Evolutionary conservation across 805 yeast genomes (phyloP).

Genomic region (Candida corydali): DNA sequence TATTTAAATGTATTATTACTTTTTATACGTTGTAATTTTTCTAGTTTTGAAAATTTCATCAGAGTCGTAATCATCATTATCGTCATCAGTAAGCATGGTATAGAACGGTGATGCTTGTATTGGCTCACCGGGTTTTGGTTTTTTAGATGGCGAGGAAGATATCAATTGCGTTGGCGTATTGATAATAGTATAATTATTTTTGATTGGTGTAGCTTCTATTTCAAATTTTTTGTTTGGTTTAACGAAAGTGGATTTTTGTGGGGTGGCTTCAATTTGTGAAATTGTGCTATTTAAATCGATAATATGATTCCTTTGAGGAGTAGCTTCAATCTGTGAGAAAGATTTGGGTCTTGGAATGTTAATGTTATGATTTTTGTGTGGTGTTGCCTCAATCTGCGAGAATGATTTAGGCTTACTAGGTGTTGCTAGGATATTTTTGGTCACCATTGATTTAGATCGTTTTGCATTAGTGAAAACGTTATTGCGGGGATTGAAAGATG

Average conservation of each 20-base stretch:
- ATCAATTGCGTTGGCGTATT: not conserved
- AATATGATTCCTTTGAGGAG: slow-evolving; percentile 15
- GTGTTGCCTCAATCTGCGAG: slow-evolving; percentile 16
- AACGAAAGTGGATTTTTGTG: slow-evolving; percentile 9
- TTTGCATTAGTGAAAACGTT: slow-evolving; percentile 27
- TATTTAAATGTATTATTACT: slow-evolving; percentile 11
- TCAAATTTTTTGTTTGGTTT: slow-evolving; percentile 2
- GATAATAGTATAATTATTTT: not conserved
- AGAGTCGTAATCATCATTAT: not conserved
- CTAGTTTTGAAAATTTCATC: not conserved
- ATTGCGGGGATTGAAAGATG: slow-evolving; percentile 7
- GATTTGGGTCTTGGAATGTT: not conserved
- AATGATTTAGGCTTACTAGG: slow-evolving; percentile 14
- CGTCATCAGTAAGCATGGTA: not conserved
- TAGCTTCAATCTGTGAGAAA: slow-evolving; percentile 25
- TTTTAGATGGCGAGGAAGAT: not conserved
- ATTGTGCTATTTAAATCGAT: slow-evolving; percentile 3
- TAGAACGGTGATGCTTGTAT: slow-evolving; percentile 1
- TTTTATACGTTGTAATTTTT: not conserved
- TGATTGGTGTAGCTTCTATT: slow-evolving; percentile 2
- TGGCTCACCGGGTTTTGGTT: slow-evolving; percentile 5
- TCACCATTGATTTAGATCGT: slow-evolving; percentile 14
- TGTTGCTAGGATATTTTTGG: slow-evolving; percentile 25
- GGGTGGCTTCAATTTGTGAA: slow-evolving; percentile 29
- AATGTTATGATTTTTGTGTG: not conserved